phyloP scores from a whole-genome alignment of 2,329 filamentous ascomycete genomes.

The Epicoccum nigrum region DNA sequence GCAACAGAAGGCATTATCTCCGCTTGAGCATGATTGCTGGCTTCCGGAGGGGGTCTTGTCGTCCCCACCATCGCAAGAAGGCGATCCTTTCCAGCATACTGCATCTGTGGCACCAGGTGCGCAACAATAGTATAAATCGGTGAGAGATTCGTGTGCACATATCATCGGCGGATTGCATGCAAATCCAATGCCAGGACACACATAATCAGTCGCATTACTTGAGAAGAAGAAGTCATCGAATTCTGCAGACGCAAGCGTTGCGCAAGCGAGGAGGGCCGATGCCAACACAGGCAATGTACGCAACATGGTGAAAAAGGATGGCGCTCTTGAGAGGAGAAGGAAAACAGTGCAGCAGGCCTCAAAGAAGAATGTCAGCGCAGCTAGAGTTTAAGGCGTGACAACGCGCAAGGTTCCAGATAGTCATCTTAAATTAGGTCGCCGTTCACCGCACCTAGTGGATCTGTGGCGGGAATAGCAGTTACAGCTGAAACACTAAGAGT shows the following conservation, averaged over 20 bases:
- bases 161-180: constrained; percentile 19
- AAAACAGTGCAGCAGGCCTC: not conserved
- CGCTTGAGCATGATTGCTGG: constrained; percentile 18
- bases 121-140: constrained; percentile 26
- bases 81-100: constrained; percentile 19
- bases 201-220: constrained; percentile 16
- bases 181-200: constrained; percentile 14
- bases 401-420: not conserved
- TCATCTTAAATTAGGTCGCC: constrained; percentile 13
- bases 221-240: constrained; percentile 25
- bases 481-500: constrained; percentile 10
- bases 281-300: not conserved
- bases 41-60: constrained; percentile 12
- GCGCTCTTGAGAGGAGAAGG: not conserved
- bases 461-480: constrained; percentile 5
- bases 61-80: constrained; percentile 12
- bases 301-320: not conserved
- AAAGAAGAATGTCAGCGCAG: not conserved
- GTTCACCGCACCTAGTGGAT: constrained; percentile 5
- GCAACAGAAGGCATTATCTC: constrained; percentile 22
- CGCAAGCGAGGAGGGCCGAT: not conserved
- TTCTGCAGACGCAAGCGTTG: not conserved
- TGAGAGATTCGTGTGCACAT: constrained; percentile 21
- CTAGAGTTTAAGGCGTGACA: constrained; percentile 2
- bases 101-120: constrained; percentile 13